Evolutionary conservation across 305 asterid species (phyloP).

Genomic region (Salvia sclarea): DNA sequence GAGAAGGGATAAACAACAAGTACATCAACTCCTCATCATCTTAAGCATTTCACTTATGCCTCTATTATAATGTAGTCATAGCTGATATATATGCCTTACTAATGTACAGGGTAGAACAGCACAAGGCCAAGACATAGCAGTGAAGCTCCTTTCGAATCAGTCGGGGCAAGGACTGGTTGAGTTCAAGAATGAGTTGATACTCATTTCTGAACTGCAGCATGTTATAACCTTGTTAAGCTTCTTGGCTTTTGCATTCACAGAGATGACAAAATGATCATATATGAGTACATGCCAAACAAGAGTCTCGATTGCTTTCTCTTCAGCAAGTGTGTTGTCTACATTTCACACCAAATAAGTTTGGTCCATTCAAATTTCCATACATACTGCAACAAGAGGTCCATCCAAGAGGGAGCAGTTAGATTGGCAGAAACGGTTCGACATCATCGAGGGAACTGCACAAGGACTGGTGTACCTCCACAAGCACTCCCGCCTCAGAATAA

Average conservation of each 20-base stretch:
- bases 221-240: constrained; percentile 55
- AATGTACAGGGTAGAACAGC: constrained; percentile 37
- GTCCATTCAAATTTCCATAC: too few species aligned
- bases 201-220: constrained; percentile 57
- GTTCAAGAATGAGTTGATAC: constrained; percentile 53
- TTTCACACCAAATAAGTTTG: not conserved
- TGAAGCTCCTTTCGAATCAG: constrained; percentile 46
- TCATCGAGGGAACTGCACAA: constrained; percentile 49
- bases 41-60: constrained; percentile 34
- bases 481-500: constrained; percentile 41
- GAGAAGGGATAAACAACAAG: constrained; percentile 30
- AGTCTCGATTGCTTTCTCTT: constrained; percentile 49
- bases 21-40: constrained; percentile 31
- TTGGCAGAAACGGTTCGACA: constrained; percentile 37
- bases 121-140: constrained; percentile 55
- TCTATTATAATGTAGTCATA: too few species aligned
- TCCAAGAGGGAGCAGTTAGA: constrained; percentile 31
- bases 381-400: constrained; percentile 24
- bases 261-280: constrained; percentile 51
- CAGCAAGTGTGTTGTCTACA: not conserved
- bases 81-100: too few species aligned
- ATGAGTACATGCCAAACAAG: constrained; percentile 55
- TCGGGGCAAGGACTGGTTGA: constrained; percentile 53
- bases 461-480: constrained; percentile 53
- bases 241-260: constrained; percentile 47